phyloP scores from a whole-genome alignment of 345 rosid genomes.

The Salix suchowensis region DNA sequence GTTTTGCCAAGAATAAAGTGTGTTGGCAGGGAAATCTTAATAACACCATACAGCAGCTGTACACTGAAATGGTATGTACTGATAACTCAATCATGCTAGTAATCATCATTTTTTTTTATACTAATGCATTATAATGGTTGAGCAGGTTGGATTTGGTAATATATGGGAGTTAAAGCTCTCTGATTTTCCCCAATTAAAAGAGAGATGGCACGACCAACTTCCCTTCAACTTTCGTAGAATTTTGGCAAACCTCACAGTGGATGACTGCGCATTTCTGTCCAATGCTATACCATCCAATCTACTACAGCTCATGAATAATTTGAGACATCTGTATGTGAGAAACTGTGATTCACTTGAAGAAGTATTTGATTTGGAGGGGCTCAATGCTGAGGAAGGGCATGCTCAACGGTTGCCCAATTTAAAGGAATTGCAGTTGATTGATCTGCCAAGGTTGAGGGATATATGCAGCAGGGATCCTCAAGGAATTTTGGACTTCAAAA shows the following conservation, averaged over 20 bases:
- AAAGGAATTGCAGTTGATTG: not conserved
- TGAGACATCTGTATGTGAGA: not conserved
- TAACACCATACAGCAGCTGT: too few relatives aligned
- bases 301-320: not conserved
- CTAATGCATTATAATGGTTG: not conserved
- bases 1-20: too few relatives aligned
- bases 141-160: not conserved
- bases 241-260: not conserved
- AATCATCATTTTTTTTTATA: not conserved
- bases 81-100: too few relatives aligned
- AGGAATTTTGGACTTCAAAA: not conserved
- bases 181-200: not conserved
- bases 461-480: not conserved
- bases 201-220: constrained; percentile 1
- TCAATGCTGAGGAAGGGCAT: not conserved
- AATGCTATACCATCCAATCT: constrained; percentile 1
- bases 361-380: constrained; percentile 7
- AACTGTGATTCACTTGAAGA: constrained; percentile 5
- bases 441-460: not conserved
- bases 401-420: not conserved
- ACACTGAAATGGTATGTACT: too few relatives aligned
- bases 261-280: not conserved
- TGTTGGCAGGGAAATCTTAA: too few relatives aligned
- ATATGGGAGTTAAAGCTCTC: not conserved
- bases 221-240: not conserved